A percentile compares a stretch with the other conserved stretches of the same genome.
These are phyloP conservation scores for Xylaria sp. DNA, from an alignment of 2,329 filamentous ascomycete species.

Conservation along the genomic window DNA sequence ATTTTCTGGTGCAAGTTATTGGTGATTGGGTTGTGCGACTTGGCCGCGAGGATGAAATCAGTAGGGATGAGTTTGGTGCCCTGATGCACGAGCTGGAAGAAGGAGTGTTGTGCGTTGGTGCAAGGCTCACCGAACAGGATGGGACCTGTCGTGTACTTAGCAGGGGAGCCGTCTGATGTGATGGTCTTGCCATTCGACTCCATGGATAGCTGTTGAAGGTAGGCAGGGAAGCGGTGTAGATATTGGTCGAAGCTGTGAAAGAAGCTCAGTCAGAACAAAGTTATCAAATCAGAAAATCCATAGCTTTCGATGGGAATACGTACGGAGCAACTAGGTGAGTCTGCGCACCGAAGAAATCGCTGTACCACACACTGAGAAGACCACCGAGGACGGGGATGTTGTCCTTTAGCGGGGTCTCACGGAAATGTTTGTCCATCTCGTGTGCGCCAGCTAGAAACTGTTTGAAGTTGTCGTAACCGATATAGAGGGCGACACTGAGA, in stretches of 20 bases:
- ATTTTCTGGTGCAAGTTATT: conserved; percentile 96
- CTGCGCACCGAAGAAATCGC: conserved; percentile 97
- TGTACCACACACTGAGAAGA: conserved; percentile 97
- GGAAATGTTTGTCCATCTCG: conserved; percentile 99
- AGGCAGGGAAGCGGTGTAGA: conserved; percentile 97
- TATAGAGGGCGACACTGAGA: conserved; percentile 90
- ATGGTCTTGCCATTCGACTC: conserved; percentile 99
- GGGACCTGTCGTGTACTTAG: conserved; percentile 96
- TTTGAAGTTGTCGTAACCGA: conserved; percentile 97
- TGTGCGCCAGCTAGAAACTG: conserved; percentile 94
- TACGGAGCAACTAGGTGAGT: conserved; percentile 96
- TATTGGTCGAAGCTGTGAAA: conserved; percentile 89
- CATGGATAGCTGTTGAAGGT: conserved; percentile 99
- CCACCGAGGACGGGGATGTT: conserved; percentile 95
- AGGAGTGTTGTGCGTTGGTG: conserved; percentile 99
- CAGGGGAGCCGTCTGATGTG: conserved; percentile 85
- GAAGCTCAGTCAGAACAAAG: conserved; percentile 7
- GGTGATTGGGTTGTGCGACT: conserved; percentile 96
- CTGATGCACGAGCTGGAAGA: conserved; percentile 99
- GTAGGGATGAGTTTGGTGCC: conserved; percentile 98
- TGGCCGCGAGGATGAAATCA: conserved; percentile 95
- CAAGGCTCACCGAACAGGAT: conserved; percentile 98
- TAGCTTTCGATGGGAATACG: conserved; percentile 52
- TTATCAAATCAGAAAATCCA: background rate
- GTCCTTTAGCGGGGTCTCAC: conserved; percentile 85